phyloP scores from a whole-genome alignment of 164 flowering plant genomes.

The Houttuynia cordata region DNA sequence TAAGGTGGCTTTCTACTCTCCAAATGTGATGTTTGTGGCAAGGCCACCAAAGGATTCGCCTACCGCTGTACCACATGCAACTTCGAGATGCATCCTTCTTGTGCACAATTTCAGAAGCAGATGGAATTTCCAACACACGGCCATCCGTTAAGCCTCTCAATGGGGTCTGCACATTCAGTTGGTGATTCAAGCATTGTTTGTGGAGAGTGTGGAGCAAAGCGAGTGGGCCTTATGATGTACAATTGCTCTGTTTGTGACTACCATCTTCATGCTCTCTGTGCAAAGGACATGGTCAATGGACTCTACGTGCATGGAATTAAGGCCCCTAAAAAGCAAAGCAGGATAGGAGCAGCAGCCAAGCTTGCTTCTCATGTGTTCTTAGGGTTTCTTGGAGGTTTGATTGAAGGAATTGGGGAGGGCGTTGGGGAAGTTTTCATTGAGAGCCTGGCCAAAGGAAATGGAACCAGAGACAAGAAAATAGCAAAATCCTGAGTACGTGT shows the following conservation, averaged over 20 bases:
- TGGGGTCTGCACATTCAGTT: constrained; percentile 7
- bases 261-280: constrained; percentile 72
- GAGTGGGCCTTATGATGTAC: constrained; percentile 42
- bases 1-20: constrained; percentile 40
- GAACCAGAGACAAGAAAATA: background rate
- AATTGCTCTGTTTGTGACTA: constrained; percentile 49
- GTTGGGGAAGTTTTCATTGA: constrained; percentile 49
- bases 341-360: constrained; percentile 43
- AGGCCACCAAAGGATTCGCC: constrained; percentile 42
- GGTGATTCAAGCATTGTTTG: constrained; percentile 18
- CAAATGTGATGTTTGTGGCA: constrained; percentile 53
- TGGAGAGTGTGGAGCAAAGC: constrained; percentile 44
- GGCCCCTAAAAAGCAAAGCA: constrained; percentile 25
- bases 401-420: constrained; percentile 74
- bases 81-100: constrained; percentile 75
- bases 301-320: constrained; percentile 34
- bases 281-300: constrained; percentile 61
- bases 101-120: constrained; percentile 42
- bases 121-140: constrained; percentile 32
- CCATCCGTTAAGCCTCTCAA: constrained; percentile 35
- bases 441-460: constrained; percentile 15
- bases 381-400: constrained; percentile 50
- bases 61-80: constrained; percentile 54
- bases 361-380: constrained; percentile 49
- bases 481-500: background rate